A percentile compares a stretch with the other conserved stretches of the same genome.
Conservation (phyloP, 179 eudicot genomes). For the Sideroxylon spinosum region DNA sequence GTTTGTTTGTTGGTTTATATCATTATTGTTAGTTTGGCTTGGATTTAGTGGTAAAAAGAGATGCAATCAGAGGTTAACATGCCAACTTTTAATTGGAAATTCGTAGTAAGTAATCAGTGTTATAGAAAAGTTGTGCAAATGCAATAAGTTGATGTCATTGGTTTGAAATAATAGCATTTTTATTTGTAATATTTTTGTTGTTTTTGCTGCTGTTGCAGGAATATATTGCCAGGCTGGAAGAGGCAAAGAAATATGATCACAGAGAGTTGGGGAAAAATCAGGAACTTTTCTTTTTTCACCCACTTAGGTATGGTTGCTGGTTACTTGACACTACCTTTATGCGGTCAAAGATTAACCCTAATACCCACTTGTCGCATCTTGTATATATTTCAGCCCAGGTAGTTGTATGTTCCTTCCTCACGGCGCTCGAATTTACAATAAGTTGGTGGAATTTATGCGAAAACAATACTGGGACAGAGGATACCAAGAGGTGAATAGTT, state of each 20-base stretch:
- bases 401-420: slow-evolving; percentile 91
- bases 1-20: too few relatives aligned
- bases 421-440: slow-evolving; percentile 81
- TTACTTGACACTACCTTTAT: background rate
- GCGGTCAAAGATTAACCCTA: background rate
- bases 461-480: slow-evolving; percentile 74
- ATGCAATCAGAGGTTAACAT: background rate
- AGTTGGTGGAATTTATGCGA: slow-evolving; percentile 71
- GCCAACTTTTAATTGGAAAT: too few relatives aligned
- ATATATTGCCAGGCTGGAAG: slow-evolving; percentile 68
- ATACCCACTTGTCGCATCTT: slow-evolving; percentile 12
- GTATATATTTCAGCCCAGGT: slow-evolving; percentile 64
- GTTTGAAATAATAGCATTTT: too few relatives aligned
- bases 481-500: slow-evolving; percentile 63
- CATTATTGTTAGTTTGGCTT: background rate
- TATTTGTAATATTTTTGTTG: background rate
- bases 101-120: too few relatives aligned
- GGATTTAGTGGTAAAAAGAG: background rate
- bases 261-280: slow-evolving; percentile 76
- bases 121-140: background rate
- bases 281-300: slow-evolving; percentile 90
- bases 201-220: slow-evolving; percentile 42
- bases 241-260: slow-evolving; percentile 91
- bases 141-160: background rate
- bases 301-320: slow-evolving; percentile 59